A percentile compares a stretch with the other conserved stretches of the same genome.
These are phyloP conservation scores for Alloascoidea hylecoeti DNA, from an alignment of 805 yeast genomes.

Conservation along the genomic window DNA sequence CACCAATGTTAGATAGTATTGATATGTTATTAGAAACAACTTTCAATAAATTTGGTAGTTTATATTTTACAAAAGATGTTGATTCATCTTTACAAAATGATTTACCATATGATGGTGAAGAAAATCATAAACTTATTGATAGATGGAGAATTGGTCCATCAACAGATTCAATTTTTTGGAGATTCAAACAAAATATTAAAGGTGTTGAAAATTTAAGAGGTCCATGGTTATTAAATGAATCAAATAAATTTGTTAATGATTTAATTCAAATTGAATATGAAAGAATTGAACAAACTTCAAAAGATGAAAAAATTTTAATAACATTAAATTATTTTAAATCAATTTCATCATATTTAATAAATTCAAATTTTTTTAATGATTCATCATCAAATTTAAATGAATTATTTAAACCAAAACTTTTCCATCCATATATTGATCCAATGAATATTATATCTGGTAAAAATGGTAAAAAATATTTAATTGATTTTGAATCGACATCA, in stretches of 20 bases:
- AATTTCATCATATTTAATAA: constrained; percentile 46
- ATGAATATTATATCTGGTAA: constrained; percentile 57
- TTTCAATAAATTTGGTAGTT: constrained; percentile 68
- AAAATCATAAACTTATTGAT: constrained; percentile 31
- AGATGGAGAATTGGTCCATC: constrained; percentile 92
- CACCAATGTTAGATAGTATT: constrained; percentile 61
- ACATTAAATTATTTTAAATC: constrained; percentile 47
- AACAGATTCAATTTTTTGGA: constrained; percentile 66
- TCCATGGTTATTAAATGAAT: constrained; percentile 53
- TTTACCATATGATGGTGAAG: constrained; percentile 49
- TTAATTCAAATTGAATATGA: neutral
- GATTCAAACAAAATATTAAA: constrained; percentile 42
- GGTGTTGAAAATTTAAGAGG: constrained; percentile 45
- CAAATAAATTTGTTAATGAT: constrained; percentile 23
- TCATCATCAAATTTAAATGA: constrained; percentile 19
- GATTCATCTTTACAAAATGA: constrained; percentile 24
- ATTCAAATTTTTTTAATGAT: constrained; percentile 34
- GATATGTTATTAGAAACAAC: constrained; percentile 35
- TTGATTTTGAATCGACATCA: constrained; percentile 74
- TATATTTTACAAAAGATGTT: constrained; percentile 68
- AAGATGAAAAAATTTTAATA: constrained; percentile 26
- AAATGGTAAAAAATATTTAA: constrained; percentile 27
- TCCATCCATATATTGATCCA: constrained; percentile 81
- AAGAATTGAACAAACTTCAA: neutral
- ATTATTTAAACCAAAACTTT: constrained; percentile 58